Conservation (phyloP, 805 yeast species). For the Pichia occidentalis region DNA sequence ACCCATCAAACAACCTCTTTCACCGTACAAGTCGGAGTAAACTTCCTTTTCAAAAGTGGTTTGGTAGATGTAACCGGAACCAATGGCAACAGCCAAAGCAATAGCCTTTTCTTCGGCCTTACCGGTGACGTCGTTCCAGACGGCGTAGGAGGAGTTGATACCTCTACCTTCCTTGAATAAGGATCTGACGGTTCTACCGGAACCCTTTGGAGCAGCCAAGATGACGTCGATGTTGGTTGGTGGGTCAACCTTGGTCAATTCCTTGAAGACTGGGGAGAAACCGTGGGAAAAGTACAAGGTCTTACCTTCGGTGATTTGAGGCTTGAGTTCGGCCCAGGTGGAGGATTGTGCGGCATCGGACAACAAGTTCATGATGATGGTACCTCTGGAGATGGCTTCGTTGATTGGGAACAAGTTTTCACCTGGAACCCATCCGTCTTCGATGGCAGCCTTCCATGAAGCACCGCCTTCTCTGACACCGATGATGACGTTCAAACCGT, state of each 20-base stretch:
- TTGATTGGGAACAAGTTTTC: slow-evolving; percentile 91
- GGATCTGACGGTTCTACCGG: slow-evolving; percentile 99
- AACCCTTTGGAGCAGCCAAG: slow-evolving; percentile 99
- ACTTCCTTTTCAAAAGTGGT: slow-evolving; percentile 99
- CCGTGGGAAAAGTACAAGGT: slow-evolving; percentile 99
- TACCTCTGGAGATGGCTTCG: slow-evolving; percentile 90
- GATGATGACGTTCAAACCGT: slow-evolving; percentile 93
- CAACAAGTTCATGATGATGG: slow-evolving; percentile 93
- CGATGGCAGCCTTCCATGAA: slow-evolving; percentile 98
- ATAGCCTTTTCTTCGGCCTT: slow-evolving; percentile 98
- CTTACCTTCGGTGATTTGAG: slow-evolving; percentile 92
- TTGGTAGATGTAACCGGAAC: slow-evolving; percentile 99
- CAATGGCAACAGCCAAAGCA: slow-evolving; percentile 98
- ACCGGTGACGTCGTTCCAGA: slow-evolving; percentile 98
- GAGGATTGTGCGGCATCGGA: slow-evolving; percentile 99
- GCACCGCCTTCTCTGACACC: slow-evolving; percentile 99
- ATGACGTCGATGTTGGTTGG: slow-evolving; percentile 94
- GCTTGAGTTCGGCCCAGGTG: slow-evolving; percentile 86
- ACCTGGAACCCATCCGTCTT: slow-evolving; percentile 99
- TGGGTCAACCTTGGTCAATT: slow-evolving; percentile 91
- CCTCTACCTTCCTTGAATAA: slow-evolving; percentile 99
- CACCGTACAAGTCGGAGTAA: slow-evolving; percentile 98
- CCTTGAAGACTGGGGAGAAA: slow-evolving; percentile 98
- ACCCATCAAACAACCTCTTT: slow-evolving; percentile 99
- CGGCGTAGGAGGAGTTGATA: slow-evolving; percentile 99